Evolutionary conservation across 2,329 filamentous ascomycete species (phyloP), one percentile per base, ranked within the genome.

Genomic region (Phialophora tarda): DNA sequence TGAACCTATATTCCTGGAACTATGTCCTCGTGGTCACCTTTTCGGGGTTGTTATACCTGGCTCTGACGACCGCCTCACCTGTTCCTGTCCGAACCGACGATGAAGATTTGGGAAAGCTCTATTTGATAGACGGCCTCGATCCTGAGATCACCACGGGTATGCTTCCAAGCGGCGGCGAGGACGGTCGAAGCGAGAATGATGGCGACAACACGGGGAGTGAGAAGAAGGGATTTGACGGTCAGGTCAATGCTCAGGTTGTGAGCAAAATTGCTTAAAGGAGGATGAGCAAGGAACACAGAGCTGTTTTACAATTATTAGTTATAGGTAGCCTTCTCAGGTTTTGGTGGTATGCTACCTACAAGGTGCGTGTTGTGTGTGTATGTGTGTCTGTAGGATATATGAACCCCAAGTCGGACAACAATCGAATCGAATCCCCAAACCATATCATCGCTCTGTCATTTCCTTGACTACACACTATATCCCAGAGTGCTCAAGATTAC

Each of bases 1-100:
- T 78, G 48, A 83, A 85, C 69, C 78, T 88, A 3, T 90, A 89
- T 73, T 82, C 84, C 26, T 88, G 90, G 73, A 87, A 88, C 21
- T 90, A 65, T 26, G 58, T 62, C 53, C 58, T 65, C 14, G 63
- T 65, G 8, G 63, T 65, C 28, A 50, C 34, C 2, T 65, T 65
- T 14, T 61, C 59, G 1, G 59, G 47, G 11, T 30, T 61, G 47
- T 8, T 61, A 23, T 61, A 61, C 48, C 7, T 44, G 12, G 23
- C 21, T 14, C 34, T 50, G 30, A 61, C 59, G 12, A 38, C n/a
- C 21, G 34, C 23, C 7, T 51, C 26, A 1, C 59, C 59, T 1
- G 24, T 61, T n/a, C 59, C 59, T 28, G 59, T 61, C 30, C 51
- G 24, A 44, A 50, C 59, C 11, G 21, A 51, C 26, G 59, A 61